Base-by-base conservation (phyloP, 129 eudicot species). In the Cynara cardunculus region DNA sequence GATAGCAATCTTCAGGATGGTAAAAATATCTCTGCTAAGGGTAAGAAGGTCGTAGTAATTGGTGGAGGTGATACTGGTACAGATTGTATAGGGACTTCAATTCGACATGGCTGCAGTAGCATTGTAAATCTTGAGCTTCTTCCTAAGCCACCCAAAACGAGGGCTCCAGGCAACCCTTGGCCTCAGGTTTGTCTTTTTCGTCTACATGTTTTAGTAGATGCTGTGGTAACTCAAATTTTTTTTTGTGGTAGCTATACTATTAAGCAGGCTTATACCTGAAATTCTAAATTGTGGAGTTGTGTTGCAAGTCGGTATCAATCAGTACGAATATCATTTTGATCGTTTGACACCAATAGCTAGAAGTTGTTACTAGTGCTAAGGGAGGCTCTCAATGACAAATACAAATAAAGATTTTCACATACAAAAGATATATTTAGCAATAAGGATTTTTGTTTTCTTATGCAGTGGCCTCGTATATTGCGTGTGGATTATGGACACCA, bases 41-140 rank as follows among this genome's bases (percentile, higher is more conserved):
- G 98, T 27, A 96, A 93, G 89, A 96, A 92, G 87, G 97, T 92
- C 10, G 91, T 96, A 46, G 99, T 96, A 13, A 96, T 96, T 68
- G 99, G 99, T 83, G 99, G 99, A 35, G 99, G 99, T 44, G 99
- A 96, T 83, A 96, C 99, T 1, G 99, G 99, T 31, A 96, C 99
- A 13, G 99, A 96, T 78, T 96, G 99, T 81, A 96, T 96, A 2
- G 99, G 99, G 41, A 93, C 98, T 2, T 96, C 98, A 19, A 96
- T 96, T 27, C 87, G 99, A 59, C 99, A 96, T 77, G 99, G 99
- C 70, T 96, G 98, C 84, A 91, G 80, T 21, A 89, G 87, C 81
- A 69, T 93, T 44, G 85, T 96, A 12, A 96, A 96, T 82, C 87
- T 96, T 28, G 99, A 96, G 87, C 98, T 96, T 76, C 99, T 96